Evolutionary conservation across 371 early-diverging fungal genomes (phyloP), one percentile per base, ranked within the genome.

Genomic region (Smittium mucronatum): DNA sequence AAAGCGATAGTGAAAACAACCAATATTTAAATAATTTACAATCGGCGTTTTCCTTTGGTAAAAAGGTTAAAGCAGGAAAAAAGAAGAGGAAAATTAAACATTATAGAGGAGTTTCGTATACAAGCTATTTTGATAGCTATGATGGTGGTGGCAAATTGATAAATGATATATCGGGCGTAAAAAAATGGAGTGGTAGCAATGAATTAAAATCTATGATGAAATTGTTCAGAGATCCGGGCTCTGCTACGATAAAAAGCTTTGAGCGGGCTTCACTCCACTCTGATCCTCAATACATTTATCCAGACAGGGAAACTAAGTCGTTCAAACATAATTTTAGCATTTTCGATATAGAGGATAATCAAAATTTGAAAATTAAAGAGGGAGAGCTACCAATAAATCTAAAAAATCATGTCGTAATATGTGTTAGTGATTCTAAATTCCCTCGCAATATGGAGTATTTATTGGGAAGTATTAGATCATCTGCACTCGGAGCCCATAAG

Each of bases 391-490:
- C 81, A 0, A 73, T 69, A 30, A 69, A 76, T 64, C 68, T 82
- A 16, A 34, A 72, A 28, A 78, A 75, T 34, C 83, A 83, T 58
- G 34, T 83, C 0, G 75, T 83, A 26, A 75, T 83, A 29, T 83
- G 83, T 66, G 79, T 78, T 47, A 76, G 78, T 32, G 76, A 75
- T 69, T 59, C 57, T 67, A 71, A 68, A 58, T 83, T 83, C 73
- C 83, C 84, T 0, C 63, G 69, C 63, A 83, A 83, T 74, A 73
- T 83, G 36, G 73, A 81, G 25, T 78, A 83, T 71, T 73, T 83
- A 63, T 69, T 83, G 63, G 76, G 79, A 63, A 76, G 84, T 35
- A 71, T 83, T 65, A 78, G 83, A 31, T 76, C 77, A 1, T 68
- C 72, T 34, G 17, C 74, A 31, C 16, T 25, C 29, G 59, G 69